Evolutionary conservation across 2,329 filamentous ascomycete species (phyloP).

Genomic region (Fusarium buxicola): DNA sequence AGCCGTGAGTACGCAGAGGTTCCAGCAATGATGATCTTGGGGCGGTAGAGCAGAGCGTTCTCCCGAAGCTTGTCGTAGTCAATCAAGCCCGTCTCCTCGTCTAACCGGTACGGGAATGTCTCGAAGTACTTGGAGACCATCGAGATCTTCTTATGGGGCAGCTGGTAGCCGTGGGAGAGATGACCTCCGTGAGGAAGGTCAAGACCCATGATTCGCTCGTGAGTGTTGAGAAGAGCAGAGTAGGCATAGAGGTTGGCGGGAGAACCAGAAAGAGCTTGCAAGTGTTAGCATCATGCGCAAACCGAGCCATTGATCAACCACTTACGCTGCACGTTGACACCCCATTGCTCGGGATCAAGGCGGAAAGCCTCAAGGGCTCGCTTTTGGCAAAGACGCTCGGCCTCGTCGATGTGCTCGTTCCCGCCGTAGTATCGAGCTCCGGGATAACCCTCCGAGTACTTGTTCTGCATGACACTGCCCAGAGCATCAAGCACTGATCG

Average conservation of each 20-base stretch:
- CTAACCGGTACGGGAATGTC: conserved; percentile 90
- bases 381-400: conserved; percentile 87
- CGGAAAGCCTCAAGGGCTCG: conserved; percentile 87
- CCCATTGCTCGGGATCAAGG: conserved; percentile 86
- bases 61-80: conserved; percentile 92
- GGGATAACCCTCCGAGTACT: conserved; percentile 97
- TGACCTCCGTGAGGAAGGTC: conserved; percentile 96
- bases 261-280: conserved; percentile 75
- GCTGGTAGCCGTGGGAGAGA: conserved; percentile 95
- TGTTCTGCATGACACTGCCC: conserved; percentile 94
- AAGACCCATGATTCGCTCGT: conserved; percentile 94
- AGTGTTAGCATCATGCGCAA: conserved; percentile 8
- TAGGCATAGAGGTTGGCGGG: conserved; percentile 88
- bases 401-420: conserved; percentile 92
- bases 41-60: conserved; percentile 86
- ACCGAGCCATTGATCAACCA: neutral
- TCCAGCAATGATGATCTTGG: conserved; percentile 92
- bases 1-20: conserved; percentile 94
- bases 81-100: conserved; percentile 88
- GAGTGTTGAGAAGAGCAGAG: conserved; percentile 87
- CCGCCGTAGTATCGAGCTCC: conserved; percentile 95
- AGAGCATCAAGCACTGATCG: conserved; percentile 88
- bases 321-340: conserved; percentile 92
- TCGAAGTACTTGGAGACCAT: conserved; percentile 98
- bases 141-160: conserved; percentile 89